phyloP scores from a whole-genome alignment of 1,284 basidiomycete genomes.

The Cryptococcus wingfieldii region DNA sequence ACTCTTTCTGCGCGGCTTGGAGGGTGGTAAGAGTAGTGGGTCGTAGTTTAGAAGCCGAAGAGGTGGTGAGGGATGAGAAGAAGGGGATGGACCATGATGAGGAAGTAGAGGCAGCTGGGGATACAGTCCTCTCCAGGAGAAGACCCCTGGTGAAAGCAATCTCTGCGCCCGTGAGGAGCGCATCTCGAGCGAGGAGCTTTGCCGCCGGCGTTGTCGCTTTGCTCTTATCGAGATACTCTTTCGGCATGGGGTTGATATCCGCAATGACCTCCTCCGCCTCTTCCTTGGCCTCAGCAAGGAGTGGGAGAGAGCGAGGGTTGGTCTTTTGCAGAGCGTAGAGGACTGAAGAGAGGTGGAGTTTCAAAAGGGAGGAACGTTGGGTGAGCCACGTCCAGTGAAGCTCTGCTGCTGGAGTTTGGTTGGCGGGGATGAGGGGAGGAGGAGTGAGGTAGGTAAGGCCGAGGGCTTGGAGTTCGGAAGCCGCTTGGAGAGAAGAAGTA shows the following conservation, averaged over 20 bases:
- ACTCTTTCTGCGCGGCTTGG: slow-evolving; percentile 55
- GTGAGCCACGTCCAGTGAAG: slow-evolving; percentile 63
- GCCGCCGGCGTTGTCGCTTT: slow-evolving; percentile 20
- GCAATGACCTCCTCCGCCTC: slow-evolving; percentile 64
- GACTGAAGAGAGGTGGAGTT: slow-evolving; percentile 71
- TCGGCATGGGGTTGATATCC: slow-evolving; percentile 52
- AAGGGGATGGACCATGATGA: too few species aligned
- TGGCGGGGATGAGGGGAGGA: slow-evolving; percentile 51
- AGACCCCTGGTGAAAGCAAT: slow-evolving; percentile 45
- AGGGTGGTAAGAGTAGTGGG: slow-evolving; percentile 8
- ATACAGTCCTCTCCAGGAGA: slow-evolving; percentile 52
- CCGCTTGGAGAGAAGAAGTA: slow-evolving; percentile 70
- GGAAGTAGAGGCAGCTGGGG: slow-evolving; percentile 41
- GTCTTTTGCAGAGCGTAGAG: slow-evolving; percentile 52
- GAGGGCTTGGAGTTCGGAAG: slow-evolving; percentile 74
- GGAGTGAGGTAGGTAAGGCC: slow-evolving; percentile 66
- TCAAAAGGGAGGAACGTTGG: slow-evolving; percentile 67
- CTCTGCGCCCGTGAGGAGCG: slow-evolving; percentile 52
- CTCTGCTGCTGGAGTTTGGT: slow-evolving; percentile 56
- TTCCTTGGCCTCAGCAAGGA: slow-evolving; percentile 59
- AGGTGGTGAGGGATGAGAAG: slow-evolving; percentile 50
- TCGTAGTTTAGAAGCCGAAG: slow-evolving; percentile 43
- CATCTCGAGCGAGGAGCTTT: slow-evolving; percentile 35
- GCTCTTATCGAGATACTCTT: slow-evolving; percentile 32
- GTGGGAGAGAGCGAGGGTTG: slow-evolving; percentile 51